phyloP scores from a whole-genome alignment of 768 basidiomycete species.

The Trametes cubensis region DNA sequence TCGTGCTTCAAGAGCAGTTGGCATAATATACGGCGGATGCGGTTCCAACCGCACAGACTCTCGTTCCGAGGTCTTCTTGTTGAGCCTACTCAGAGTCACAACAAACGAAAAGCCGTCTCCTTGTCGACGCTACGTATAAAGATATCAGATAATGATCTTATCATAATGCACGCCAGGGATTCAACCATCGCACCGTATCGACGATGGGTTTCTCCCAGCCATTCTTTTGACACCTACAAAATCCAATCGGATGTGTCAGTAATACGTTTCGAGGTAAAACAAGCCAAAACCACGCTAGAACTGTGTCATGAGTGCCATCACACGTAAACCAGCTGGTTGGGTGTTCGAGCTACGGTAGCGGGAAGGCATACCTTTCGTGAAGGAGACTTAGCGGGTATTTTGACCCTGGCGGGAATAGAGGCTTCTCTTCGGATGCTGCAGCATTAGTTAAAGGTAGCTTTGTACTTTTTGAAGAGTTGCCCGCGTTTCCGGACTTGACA shows the following conservation, averaged over 20 bases:
- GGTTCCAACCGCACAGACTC: slow-evolving; percentile 76
- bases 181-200: slow-evolving; percentile 55
- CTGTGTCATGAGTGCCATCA: too few species aligned
- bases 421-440: slow-evolving; percentile 44
- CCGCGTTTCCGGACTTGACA: slow-evolving; percentile 88
- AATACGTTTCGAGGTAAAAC: too few species aligned
- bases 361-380: slow-evolving; percentile 63
- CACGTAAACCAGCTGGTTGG: too few species aligned
- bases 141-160: slow-evolving; percentile 3
- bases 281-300: too few species aligned
- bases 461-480: slow-evolving; percentile 70
- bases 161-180: background rate
- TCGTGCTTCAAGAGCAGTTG: slow-evolving; percentile 78
- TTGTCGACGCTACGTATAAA: slow-evolving; percentile 45
- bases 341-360: background rate
- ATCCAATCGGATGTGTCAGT: background rate
- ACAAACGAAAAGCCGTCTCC: slow-evolving; percentile 61
- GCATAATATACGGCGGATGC: slow-evolving; percentile 65
- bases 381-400: slow-evolving; percentile 83
- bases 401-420: slow-evolving; percentile 80
- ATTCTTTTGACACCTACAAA: slow-evolving; percentile 76
- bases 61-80: slow-evolving; percentile 69
- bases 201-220: slow-evolving; percentile 86
- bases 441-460: slow-evolving; percentile 22
- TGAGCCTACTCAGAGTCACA: slow-evolving; percentile 65